Percentiles rank a stretch among this genome's conserved stretches.
Evolutionary conservation across 176 grass and related monocot genomes (phyloP).

Genomic region (Raddia guianensis): DNA sequence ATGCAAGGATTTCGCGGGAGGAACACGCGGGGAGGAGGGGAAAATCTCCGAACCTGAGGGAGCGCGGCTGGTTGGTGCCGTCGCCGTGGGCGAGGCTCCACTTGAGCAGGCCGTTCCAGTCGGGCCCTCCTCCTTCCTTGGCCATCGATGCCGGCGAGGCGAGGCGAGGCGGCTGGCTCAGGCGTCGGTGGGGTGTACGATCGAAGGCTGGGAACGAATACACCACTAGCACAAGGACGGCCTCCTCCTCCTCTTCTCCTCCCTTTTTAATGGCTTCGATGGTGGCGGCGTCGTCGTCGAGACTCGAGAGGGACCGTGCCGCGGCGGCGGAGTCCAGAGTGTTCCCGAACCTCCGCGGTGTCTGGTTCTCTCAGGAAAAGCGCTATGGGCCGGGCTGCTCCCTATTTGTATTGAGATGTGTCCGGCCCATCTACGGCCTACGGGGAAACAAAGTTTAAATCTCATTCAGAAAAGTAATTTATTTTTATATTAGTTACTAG

Average conservation of each 20-base stretch:
- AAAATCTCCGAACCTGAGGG: slow-evolving; percentile 42
- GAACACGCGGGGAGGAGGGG: not conserved
- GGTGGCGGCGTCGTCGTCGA: slow-evolving; percentile 11
- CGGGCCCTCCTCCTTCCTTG: slow-evolving; percentile 64
- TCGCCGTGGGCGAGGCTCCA: slow-evolving; percentile 93
- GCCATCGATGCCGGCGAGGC: slow-evolving; percentile 49
- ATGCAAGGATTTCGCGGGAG: not conserved
- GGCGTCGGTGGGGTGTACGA: not conserved
- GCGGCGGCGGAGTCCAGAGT: slow-evolving; percentile 44
- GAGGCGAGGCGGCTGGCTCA: not conserved
- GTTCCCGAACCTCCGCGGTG: slow-evolving; percentile 32
- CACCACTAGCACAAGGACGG: not conserved
- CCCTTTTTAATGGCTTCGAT: slow-evolving; percentile 13
- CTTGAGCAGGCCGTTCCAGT: slow-evolving; percentile 97
- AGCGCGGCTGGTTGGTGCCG: slow-evolving; percentile 58
- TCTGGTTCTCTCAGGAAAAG: not conserved
- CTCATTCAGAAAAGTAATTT: no score
- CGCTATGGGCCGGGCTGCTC: not conserved
- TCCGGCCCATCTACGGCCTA: no score
- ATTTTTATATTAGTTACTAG: no score
- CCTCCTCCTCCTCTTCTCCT: not conserved
- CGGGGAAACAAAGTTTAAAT: no score
- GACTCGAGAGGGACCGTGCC: not conserved
- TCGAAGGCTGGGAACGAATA: not conserved
- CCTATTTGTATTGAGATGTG: no score